phyloP scores from a whole-genome alignment of 371 early-diverging fungal species.

The Mortierella sp. region DNA sequence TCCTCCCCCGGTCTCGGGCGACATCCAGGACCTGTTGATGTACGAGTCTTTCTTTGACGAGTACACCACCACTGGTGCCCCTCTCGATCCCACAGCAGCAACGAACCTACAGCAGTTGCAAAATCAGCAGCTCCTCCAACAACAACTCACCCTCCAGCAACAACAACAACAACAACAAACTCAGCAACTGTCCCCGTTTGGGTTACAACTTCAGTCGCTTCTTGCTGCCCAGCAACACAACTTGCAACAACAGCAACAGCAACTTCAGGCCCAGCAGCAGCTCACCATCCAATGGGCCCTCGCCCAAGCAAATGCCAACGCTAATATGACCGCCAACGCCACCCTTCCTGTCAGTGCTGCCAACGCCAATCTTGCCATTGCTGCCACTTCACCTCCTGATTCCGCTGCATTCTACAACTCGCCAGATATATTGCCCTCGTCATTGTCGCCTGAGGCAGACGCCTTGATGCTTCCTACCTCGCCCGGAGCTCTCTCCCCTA shows the following conservation, averaged over 20 bases:
- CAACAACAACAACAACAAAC: conserved; percentile 41
- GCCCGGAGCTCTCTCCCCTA: conserved; percentile 34
- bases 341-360: conserved; percentile 4
- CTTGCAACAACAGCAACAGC: conserved; percentile 39
- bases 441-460: conserved; percentile 45
- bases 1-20: conserved; percentile 29
- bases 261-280: conserved; percentile 42
- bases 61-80: conserved; percentile 41
- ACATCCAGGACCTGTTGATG: conserved; percentile 54
- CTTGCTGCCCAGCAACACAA: conserved; percentile 33
- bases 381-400: conserved; percentile 42
- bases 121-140: conserved; percentile 19
- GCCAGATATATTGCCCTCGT: conserved; percentile 42
- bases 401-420: conserved; percentile 44
- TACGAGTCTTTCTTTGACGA: conserved; percentile 56
- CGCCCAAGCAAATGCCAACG: conserved; percentile 30
- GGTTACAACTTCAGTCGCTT: conserved; percentile 40
- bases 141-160: conserved; percentile 10
- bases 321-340: conserved; percentile 13
- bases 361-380: conserved; percentile 30
- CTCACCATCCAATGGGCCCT: conserved; percentile 44
- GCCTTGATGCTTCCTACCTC: conserved; percentile 48
- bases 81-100: conserved; percentile 17
- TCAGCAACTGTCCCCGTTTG: conserved; percentile 29
- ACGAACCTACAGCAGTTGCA: conserved; percentile 28